phyloP scores from a whole-genome alignment of 139 green algal species.

The Nannochloris sp. region DNA sequence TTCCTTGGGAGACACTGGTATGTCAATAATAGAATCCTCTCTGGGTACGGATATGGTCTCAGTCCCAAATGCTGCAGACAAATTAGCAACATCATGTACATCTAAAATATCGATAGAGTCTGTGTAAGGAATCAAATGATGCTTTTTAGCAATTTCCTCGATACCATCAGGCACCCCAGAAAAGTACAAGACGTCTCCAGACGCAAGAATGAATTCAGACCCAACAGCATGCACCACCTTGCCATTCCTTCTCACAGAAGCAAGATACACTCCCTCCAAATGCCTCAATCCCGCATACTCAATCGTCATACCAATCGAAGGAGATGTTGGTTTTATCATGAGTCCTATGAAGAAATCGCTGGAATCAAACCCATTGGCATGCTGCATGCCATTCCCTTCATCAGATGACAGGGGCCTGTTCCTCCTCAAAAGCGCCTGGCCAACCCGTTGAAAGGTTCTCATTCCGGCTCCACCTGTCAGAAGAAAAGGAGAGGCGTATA shows the following conservation, averaged over 20 bases:
- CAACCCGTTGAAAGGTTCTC: conserved; percentile 13
- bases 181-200: conserved; percentile 29
- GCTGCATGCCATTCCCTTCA: neutral
- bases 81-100: conserved; percentile 11
- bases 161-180: conserved; percentile 29
- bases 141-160: conserved; percentile 9
- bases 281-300: conserved; percentile 21
- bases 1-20: neutral
- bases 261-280: conserved; percentile 26
- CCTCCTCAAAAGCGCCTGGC: neutral
- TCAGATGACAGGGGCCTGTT: neutral
- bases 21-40: neutral
- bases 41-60: conserved; percentile 7
- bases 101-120: conserved; percentile 23
- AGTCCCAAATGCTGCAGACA: conserved; percentile 14
- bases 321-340: conserved; percentile 31
- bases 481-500: conserved; percentile 22
- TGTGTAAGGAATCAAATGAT: conserved; percentile 20
- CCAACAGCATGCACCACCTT: conserved; percentile 30
- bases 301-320: conserved; percentile 26
- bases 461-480: conserved; percentile 18
- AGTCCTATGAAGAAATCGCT: conserved; percentile 30
- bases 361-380: neutral
- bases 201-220: conserved; percentile 25
- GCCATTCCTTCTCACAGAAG: conserved; percentile 15